phyloP scores from a whole-genome alignment of 768 basidiomycete genomes.

The Russula emetica region DNA sequence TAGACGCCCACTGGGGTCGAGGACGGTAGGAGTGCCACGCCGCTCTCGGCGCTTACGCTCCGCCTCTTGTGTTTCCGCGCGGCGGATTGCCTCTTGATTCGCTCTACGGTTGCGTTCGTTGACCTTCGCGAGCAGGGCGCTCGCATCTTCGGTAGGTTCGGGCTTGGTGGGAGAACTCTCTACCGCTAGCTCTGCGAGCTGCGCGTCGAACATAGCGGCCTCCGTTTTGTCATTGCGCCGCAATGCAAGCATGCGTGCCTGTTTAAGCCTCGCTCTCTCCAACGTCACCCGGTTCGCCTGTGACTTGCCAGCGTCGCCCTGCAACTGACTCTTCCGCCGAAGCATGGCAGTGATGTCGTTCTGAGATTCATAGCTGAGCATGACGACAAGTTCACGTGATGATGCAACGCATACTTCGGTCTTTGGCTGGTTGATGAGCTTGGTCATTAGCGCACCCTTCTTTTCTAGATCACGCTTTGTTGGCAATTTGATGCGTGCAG shows the following conservation, averaged over 20 bases:
- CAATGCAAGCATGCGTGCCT: slow-evolving; percentile 68
- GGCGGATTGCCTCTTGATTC: slow-evolving; percentile 74
- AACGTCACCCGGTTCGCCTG: slow-evolving; percentile 42
- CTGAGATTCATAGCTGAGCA: slow-evolving; percentile 39
- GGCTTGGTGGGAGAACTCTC: slow-evolving; percentile 19
- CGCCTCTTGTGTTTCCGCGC: slow-evolving; percentile 63
- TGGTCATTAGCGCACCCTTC: slow-evolving; percentile 60
- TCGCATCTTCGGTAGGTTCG: slow-evolving; percentile 28
- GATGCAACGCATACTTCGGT: slow-evolving; percentile 58
- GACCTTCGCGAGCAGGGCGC: slow-evolving; percentile 60
- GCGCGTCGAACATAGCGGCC: slow-evolving; percentile 54
- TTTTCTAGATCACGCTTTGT: slow-evolving; percentile 60
- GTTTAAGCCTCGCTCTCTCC: slow-evolving; percentile 62
- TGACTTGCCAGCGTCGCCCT: slow-evolving; percentile 31
- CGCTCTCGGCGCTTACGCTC: slow-evolving; percentile 71
- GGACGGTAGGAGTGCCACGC: slow-evolving; percentile 42
- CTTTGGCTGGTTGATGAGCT: slow-evolving; percentile 54
- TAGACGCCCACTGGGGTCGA: slow-evolving; percentile 64
- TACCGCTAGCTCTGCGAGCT: slow-evolving; percentile 53
- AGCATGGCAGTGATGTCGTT: slow-evolving; percentile 80
- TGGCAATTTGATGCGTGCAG: slow-evolving; percentile 61
- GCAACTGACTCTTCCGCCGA: slow-evolving; percentile 51
- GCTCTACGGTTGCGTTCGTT: slow-evolving; percentile 88
- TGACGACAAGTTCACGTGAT: neutral
- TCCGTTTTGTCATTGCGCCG: slow-evolving; percentile 68